Conservation (phyloP, 306 rosid species). For the Leucaena leucocephala region DNA sequence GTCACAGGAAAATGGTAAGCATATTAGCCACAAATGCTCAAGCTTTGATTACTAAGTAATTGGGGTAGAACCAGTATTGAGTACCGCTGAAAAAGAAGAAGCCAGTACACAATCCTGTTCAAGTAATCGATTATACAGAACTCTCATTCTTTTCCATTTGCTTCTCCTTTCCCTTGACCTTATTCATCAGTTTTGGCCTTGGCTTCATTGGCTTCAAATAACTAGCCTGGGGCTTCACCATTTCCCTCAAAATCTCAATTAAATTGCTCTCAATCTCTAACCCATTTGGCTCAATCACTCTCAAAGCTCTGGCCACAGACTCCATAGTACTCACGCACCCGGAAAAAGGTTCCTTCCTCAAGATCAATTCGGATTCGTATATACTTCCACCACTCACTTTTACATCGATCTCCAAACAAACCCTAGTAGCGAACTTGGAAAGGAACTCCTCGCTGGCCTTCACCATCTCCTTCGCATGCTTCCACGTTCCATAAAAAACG, state of each 20-base stretch:
- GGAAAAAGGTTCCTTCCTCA: constrained; percentile 80
- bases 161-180: constrained; percentile 30
- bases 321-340: constrained; percentile 88
- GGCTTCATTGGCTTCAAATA: constrained; percentile 67
- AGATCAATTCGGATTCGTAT: constrained; percentile 71
- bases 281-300: constrained; percentile 73
- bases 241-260: constrained; percentile 65
- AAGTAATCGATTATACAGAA: not conserved
- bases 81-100: not conserved
- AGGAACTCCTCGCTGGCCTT: constrained; percentile 73
- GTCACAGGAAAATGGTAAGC: not conserved
- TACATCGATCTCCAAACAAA: constrained; percentile 66
- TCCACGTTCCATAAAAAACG: constrained; percentile 90
- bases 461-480: constrained; percentile 94
- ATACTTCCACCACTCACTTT: constrained; percentile 63
- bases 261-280: constrained; percentile 52
- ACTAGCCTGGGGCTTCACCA: constrained; percentile 71
- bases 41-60: no score
- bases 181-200: constrained; percentile 68
- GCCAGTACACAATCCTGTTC: constrained; percentile 18
- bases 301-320: constrained; percentile 76
- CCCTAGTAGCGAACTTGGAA: constrained; percentile 62
- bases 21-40: not conserved
- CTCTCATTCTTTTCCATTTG: constrained; percentile 10
- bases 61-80: not conserved